These are phyloP conservation scores for Striga asiatica DNA, from an alignment of 257 asterid species.

Conservation along the genomic window DNA sequence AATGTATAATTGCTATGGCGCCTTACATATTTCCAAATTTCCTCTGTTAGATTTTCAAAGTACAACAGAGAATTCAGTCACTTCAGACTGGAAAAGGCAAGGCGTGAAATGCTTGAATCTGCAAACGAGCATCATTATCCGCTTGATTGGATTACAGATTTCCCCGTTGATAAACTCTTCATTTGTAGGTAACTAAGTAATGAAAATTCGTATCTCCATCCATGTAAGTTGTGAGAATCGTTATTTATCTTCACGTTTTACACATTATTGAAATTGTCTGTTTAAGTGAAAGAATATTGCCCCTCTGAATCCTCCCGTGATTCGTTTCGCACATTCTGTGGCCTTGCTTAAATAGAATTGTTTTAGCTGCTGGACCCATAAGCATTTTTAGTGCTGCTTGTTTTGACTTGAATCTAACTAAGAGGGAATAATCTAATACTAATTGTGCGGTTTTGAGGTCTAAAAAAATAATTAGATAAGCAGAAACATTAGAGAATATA, in stretches of 20 bases:
- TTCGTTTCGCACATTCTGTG: too few relatives aligned
- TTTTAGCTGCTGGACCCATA: background rate
- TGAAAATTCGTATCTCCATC: constrained; percentile 13
- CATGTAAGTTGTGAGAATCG: constrained; percentile 16
- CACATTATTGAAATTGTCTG: too few relatives aligned
- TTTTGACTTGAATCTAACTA: background rate
- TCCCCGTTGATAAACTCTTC: constrained; percentile 4
- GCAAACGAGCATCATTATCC: constrained; percentile 11
- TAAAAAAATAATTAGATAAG: constrained; percentile 21
- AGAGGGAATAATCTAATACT: constrained; percentile 9
- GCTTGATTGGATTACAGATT: constrained; percentile 15
- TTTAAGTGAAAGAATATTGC: constrained; percentile 13
- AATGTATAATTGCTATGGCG: too few relatives aligned
- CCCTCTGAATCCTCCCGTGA: constrained; percentile 6
- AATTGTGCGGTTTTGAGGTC: constrained; percentile 1
- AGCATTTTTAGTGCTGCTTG: background rate
- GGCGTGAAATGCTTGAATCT: constrained; percentile 27
- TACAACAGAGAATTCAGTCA: constrained; percentile 78
- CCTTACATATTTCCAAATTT: too few relatives aligned
- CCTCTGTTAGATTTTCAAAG: constrained; percentile 47
- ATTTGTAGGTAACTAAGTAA: constrained; percentile 21
- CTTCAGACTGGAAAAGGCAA: constrained; percentile 81
- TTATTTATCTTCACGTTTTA: background rate
- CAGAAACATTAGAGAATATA: constrained; percentile 18
- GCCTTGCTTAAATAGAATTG: too few relatives aligned